Evolutionary conservation across 2,329 filamentous ascomycete genomes (phyloP).

Genomic region (Orbilia javanica): DNA sequence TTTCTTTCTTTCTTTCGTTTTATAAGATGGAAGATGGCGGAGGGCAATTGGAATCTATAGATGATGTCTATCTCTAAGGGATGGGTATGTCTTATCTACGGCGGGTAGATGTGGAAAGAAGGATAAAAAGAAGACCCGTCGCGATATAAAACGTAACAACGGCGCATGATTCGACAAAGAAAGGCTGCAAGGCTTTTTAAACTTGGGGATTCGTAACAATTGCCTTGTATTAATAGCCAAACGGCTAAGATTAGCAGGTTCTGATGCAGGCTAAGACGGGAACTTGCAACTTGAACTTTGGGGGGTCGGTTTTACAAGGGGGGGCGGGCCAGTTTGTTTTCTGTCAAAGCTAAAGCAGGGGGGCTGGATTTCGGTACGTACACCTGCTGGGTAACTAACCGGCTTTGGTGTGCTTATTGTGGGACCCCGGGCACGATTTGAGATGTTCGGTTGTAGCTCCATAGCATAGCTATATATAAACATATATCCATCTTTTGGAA

Average conservation of each 20-base stretch:
- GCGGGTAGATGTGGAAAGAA: neutral
- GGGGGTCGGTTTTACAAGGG: slow-evolving; percentile 1
- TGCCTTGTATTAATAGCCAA: slow-evolving; percentile 17
- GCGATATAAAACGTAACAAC: slow-evolving; percentile 18
- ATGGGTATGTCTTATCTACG: neutral
- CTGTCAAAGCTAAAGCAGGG: neutral
- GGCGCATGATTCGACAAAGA: neutral
- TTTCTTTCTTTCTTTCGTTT: neutral
- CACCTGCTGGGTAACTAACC: neutral
- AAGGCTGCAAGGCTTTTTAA: slow-evolving; percentile 21
- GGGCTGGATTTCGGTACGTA: neutral
- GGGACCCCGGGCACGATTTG: neutral
- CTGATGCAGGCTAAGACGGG: slow-evolving; percentile 15
- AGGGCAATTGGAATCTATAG: neutral
- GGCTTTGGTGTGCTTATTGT: neutral
- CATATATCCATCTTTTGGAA: neutral
- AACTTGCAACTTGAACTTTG: too few relatives aligned
- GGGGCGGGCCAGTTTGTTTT: neutral
- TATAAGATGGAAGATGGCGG: too few relatives aligned
- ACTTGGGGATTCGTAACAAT: neutral
- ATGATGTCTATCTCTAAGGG: neutral
- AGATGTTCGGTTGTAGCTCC: neutral
- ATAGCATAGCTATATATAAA: neutral
- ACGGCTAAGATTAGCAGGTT: slow-evolving; percentile 12
- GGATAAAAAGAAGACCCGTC: slow-evolving; percentile 7